Evolutionary conservation across 345 rosid genomes (phyloP), one percentile per base, ranked within the genome.

Genomic region (Rhodamnia rubescens): DNA sequence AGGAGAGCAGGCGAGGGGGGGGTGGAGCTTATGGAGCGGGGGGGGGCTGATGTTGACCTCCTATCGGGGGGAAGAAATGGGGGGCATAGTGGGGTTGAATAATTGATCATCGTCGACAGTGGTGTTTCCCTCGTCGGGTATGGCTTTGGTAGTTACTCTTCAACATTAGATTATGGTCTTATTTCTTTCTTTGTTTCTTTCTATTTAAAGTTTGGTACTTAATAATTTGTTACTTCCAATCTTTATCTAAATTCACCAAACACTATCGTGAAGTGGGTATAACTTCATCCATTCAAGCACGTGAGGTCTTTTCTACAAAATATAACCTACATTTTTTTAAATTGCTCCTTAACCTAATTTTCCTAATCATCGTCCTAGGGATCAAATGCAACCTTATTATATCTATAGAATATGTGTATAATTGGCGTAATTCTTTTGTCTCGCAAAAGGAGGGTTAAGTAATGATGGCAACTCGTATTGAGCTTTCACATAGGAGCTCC

Each of bases 71-170:
- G n/a, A n/a, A n/a, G n/a, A n/a, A n/a, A n/a, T n/a, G n/a, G n/a
- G n/a, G n/a, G n/a, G n/a, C n/a, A n/a, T n/a, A n/a, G n/a, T n/a
- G n/a, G n/a, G n/a, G n/a, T n/a, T n/a, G n/a, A n/a, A n/a, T n/a
- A n/a, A n/a, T n/a, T n/a, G 22, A 16, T 64, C 1, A 0, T 16
- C 5, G 0, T 32, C 14, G 1, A 29, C 0, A 3, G 1, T 7
- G 10, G 36, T 16, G 78, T 12, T 8, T 32, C 3, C 24, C 16
- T 64, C 2, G 8, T 64, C 7, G 1, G 36, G 21, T n/a, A 69
- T 69, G 13, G 12, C 44, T 15, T 16, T 69, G 24, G 24, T 18
- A 24, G 1, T 18, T 69, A 32, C 3, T 69, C 12, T 69, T 69
- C 47, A 4, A 69, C 24, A 0, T 32, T 64, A 16, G 24, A 64